These are phyloP conservation scores for Hypoxylon sp. DNA, from an alignment of 2,329 filamentous ascomycete genomes.

Conservation along the genomic window DNA sequence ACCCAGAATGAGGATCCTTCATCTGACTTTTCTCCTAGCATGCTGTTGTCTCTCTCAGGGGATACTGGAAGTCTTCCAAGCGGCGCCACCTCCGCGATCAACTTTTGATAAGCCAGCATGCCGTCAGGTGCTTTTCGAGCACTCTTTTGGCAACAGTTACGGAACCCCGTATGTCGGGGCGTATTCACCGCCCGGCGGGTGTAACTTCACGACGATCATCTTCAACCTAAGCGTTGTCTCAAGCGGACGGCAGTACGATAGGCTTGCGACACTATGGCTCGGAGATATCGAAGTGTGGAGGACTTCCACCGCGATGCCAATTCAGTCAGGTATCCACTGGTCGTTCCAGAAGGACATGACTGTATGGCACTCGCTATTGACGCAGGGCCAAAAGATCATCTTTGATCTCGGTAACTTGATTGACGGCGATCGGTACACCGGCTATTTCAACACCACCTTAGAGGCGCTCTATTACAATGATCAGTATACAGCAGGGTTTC, in stretches of 20 bases:
- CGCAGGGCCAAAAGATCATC: slow-evolving; percentile 69
- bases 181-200: slow-evolving; percentile 48
- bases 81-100: slow-evolving; percentile 47
- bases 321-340: slow-evolving; percentile 67
- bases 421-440: slow-evolving; percentile 69
- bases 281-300: slow-evolving; percentile 75
- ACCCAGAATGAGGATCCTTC: slow-evolving; percentile 13
- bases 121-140: slow-evolving; percentile 46
- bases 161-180: slow-evolving; percentile 49
- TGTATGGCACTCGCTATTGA: slow-evolving; percentile 68
- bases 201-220: slow-evolving; percentile 52
- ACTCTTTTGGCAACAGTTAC: slow-evolving; percentile 53
- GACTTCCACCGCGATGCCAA: slow-evolving; percentile 76
- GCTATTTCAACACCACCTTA: slow-evolving; percentile 70
- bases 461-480: slow-evolving; percentile 67
- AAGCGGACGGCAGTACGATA: slow-evolving; percentile 72
- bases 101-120: slow-evolving; percentile 45
- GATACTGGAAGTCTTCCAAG: slow-evolving; percentile 50
- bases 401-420: slow-evolving; percentile 74
- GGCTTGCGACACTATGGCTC: slow-evolving; percentile 72
- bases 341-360: slow-evolving; percentile 75
- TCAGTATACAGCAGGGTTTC: slow-evolving; percentile 49
- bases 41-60: slow-evolving; percentile 20
- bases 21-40: slow-evolving; percentile 10
- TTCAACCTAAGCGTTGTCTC: slow-evolving; percentile 75